Conservation (phyloP, 208 protist genomes). For the Porcisia deanei region DNA sequence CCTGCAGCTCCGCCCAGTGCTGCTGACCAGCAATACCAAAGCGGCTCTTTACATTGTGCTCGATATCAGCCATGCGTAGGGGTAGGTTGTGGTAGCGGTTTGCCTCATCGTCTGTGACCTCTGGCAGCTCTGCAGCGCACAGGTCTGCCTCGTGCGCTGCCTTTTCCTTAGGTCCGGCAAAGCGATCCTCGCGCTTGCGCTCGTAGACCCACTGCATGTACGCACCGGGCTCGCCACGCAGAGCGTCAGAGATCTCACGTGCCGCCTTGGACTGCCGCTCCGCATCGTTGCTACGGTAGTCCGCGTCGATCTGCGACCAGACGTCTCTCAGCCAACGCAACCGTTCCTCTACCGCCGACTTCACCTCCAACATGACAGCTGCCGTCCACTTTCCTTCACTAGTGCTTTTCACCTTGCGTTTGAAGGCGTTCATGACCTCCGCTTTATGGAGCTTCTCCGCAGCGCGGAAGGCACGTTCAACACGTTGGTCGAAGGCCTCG, state of each 20-base stretch:
- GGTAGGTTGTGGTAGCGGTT: slow-evolving; percentile 75
- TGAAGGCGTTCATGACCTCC: slow-evolving; percentile 84
- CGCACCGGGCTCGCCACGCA: slow-evolving; percentile 75
- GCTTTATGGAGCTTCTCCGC: slow-evolving; percentile 64
- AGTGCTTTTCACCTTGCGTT: slow-evolving; percentile 53
- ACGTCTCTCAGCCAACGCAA: slow-evolving; percentile 83
- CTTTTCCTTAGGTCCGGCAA: slow-evolving; percentile 56
- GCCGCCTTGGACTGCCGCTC: slow-evolving; percentile 66
- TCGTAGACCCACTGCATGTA: slow-evolving; percentile 92
- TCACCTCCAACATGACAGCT: slow-evolving; percentile 65
- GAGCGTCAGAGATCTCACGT: slow-evolving; percentile 69
- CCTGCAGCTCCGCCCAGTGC: slow-evolving; percentile 88
- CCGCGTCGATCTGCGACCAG: slow-evolving; percentile 87
- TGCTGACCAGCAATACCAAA: slow-evolving; percentile 82
- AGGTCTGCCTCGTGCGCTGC: slow-evolving; percentile 44
- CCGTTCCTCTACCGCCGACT: slow-evolving; percentile 59
- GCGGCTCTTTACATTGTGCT: slow-evolving; percentile 64
- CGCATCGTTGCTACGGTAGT: slow-evolving; percentile 77
- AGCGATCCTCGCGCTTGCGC: slow-evolving; percentile 62
- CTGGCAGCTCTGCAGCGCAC: slow-evolving; percentile 57
- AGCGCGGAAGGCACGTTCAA: slow-evolving; percentile 73
- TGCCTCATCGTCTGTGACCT: slow-evolving; percentile 77
- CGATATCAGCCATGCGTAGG: slow-evolving; percentile 76
- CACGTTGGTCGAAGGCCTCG: slow-evolving; percentile 87
- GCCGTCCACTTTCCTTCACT: slow-evolving; percentile 69